A percentile compares a stretch with the other conserved stretches of the same genome.
These are phyloP conservation scores for Cyberlindnera americana DNA, from an alignment of 805 yeast species.

Conservation along the genomic window DNA sequence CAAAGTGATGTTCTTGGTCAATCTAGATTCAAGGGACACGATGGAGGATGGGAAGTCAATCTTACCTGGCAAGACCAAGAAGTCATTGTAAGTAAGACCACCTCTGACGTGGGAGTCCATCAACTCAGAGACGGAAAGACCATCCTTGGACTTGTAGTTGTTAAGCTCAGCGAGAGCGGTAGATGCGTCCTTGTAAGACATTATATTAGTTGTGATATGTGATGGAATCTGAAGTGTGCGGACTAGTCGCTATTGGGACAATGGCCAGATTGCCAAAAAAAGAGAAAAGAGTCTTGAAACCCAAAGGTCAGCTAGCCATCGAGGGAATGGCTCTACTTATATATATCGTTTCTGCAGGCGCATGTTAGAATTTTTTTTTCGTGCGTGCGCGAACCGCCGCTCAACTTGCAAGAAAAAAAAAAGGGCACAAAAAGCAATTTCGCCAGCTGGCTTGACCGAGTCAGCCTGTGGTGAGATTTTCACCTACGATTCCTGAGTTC, in stretches of 20 bases:
- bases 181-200: slow-evolving; percentile 40
- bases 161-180: slow-evolving; percentile 68
- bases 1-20: slow-evolving; percentile 88
- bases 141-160: slow-evolving; percentile 71
- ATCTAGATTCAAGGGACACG: slow-evolving; percentile 77
- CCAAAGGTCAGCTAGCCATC: background rate
- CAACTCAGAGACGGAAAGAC: slow-evolving; percentile 75
- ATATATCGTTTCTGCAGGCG: background rate
- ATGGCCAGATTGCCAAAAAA: slow-evolving; percentile 30
- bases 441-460: background rate
- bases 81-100: slow-evolving; percentile 96
- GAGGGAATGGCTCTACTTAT: slow-evolving; percentile 8
- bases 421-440: too few relatives aligned
- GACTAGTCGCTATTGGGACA: slow-evolving; percentile 21
- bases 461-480: too few relatives aligned
- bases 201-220: slow-evolving; percentile 8
- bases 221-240: slow-evolving; percentile 1
- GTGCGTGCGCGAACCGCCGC: slow-evolving; percentile 5
- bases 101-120: slow-evolving; percentile 91
- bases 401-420: too few relatives aligned
- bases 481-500: too few relatives aligned
- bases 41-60: slow-evolving; percentile 78
- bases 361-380: slow-evolving; percentile 10
- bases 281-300: slow-evolving; percentile 9
- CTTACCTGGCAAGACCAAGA: slow-evolving; percentile 92